Evolutionary conservation across 495 filamentous ascomycete genomes (phyloP).

Genomic region (Penicillium silybi): DNA sequence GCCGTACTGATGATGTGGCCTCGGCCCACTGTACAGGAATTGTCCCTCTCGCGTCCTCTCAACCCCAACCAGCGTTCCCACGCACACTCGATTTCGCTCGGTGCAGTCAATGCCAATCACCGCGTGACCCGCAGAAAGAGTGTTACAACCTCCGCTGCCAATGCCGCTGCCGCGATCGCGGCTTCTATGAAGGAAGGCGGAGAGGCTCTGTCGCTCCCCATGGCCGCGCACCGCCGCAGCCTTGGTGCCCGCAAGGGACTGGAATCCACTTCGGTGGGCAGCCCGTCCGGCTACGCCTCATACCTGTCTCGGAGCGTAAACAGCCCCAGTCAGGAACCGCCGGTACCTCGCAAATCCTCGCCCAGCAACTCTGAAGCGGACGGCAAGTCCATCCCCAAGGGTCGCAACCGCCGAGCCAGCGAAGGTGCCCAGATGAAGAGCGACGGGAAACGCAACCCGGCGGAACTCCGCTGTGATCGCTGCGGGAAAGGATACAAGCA

Average conservation of each 20-base stretch:
- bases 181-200: slow-evolving; percentile 66
- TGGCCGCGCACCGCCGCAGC: slow-evolving; percentile 43
- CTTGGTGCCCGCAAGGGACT: slow-evolving; percentile 44
- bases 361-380: slow-evolving; percentile 46
- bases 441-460: slow-evolving; percentile 69
- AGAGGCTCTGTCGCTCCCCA: slow-evolving; percentile 35
- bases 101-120: slow-evolving; percentile 74
- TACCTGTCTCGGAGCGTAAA: slow-evolving; percentile 47
- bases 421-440: slow-evolving; percentile 79
- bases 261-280: slow-evolving; percentile 43
- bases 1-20: slow-evolving; percentile 19
- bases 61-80: slow-evolving; percentile 63
- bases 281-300: slow-evolving; percentile 33
- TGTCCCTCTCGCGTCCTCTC: slow-evolving; percentile 44
- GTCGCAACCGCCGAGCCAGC: slow-evolving; percentile 74
- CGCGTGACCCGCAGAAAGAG: slow-evolving; percentile 93
- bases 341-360: slow-evolving; percentile 48
- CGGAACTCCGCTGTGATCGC: slow-evolving; percentile 92
- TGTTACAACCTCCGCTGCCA: slow-evolving; percentile 71
- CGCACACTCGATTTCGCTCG: slow-evolving; percentile 76
- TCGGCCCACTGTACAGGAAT: slow-evolving; percentile 31
- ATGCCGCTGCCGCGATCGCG: slow-evolving; percentile 70
- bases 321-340: slow-evolving; percentile 47
- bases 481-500: slow-evolving; percentile 99
- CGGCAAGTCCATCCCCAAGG: slow-evolving; percentile 57